Percentiles rank a stretch among this genome's conserved stretches.
Evolutionary conservation across 768 basidiomycete genomes (phyloP).

Genomic region (Holtermannia corniformis): DNA sequence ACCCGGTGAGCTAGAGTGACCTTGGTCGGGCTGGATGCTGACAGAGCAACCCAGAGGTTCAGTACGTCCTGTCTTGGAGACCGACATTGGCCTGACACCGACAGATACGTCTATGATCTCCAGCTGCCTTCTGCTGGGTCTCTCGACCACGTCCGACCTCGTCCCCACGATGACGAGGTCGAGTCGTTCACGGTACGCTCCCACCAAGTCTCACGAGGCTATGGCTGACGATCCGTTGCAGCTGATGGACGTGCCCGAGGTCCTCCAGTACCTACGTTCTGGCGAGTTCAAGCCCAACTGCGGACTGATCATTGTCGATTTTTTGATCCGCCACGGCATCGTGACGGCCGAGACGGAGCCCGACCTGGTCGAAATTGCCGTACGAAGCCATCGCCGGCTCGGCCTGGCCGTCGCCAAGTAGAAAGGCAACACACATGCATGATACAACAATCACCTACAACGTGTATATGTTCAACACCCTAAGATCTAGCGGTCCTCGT

Average conservation of each 20-base stretch:
- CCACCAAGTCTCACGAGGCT: background rate
- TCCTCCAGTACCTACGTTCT: slow-evolving; percentile 55
- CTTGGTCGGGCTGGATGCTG: background rate
- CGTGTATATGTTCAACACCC: background rate
- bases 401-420: slow-evolving; percentile 18
- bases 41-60: background rate
- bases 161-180: slow-evolving; percentile 83
- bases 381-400: slow-evolving; percentile 24
- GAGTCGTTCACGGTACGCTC: slow-evolving; percentile 72
- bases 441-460: slow-evolving; percentile 3
- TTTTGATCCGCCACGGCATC: slow-evolving; percentile 75
- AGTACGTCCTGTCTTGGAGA: no score
- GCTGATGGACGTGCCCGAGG: slow-evolving; percentile 58
- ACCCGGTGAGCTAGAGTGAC: slow-evolving; percentile 32
- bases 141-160: slow-evolving; percentile 50
- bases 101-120: slow-evolving; percentile 77
- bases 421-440: background rate
- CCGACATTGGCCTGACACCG: no score
- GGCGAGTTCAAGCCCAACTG: slow-evolving; percentile 90
- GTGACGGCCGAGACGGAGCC: slow-evolving; percentile 83
- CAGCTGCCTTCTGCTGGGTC: slow-evolving; percentile 49
- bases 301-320: slow-evolving; percentile 75
- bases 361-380: slow-evolving; percentile 60
- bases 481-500: background rate
- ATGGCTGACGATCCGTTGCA: slow-evolving; percentile 35